These are phyloP conservation scores for Platanthera zijinensis DNA, from an alignment of 106 monocot species.

Conservation along the genomic window DNA sequence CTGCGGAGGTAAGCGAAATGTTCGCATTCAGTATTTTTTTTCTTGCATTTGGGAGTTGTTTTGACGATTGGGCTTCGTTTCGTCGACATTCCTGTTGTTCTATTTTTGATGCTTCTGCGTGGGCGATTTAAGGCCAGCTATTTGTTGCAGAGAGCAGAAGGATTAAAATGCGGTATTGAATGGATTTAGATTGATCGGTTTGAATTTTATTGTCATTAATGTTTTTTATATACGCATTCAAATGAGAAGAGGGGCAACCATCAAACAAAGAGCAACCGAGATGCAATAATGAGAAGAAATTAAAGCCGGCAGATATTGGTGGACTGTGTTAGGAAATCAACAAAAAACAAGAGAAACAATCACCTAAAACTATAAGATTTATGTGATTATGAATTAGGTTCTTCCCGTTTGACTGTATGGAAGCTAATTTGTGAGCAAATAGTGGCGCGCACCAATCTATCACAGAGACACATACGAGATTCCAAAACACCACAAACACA, in stretches of 20 bases:
- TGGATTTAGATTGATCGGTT: background rate
- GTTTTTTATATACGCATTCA: background rate
- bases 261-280: background rate
- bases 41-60: background rate
- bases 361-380: too few species aligned
- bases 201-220: background rate
- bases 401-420: too few species aligned
- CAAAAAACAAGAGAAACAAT: too few species aligned
- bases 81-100: background rate
- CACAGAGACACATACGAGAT: too few species aligned
- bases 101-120: background rate
- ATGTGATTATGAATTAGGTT: too few species aligned
- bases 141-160: background rate
- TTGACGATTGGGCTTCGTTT: background rate
- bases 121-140: background rate
- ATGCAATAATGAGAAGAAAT: background rate
- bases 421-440: too few species aligned
- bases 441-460: too few species aligned
- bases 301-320: background rate
- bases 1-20: slow-evolving; percentile 58
- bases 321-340: background rate
- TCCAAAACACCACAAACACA: too few species aligned
- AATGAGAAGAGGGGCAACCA: background rate
- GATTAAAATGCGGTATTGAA: background rate
- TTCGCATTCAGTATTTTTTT: background rate